phyloP scores from a whole-genome alignment of 2,329 filamentous ascomycete genomes.

The Rhexocercosporidium sp. region DNA sequence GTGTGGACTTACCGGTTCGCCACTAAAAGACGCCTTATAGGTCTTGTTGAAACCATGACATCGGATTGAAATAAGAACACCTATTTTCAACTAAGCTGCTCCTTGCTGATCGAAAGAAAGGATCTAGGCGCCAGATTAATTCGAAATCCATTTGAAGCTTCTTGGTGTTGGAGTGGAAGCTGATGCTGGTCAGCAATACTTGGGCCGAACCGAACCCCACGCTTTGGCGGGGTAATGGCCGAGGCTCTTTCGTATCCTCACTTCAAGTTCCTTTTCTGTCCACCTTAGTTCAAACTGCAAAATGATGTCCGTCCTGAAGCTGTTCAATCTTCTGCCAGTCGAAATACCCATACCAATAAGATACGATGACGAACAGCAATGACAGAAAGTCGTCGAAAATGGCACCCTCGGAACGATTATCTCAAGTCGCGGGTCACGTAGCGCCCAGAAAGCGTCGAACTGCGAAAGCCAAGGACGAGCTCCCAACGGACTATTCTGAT shows the following conservation, averaged over 20 bases:
- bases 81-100: neutral
- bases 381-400: conserved; percentile 19
- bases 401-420: conserved; percentile 43
- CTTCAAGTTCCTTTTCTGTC: neutral
- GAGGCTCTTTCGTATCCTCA: conserved; percentile 10
- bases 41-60: conserved; percentile 27
- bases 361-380: conserved; percentile 24
- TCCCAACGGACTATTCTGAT: conserved; percentile 67
- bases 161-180: neutral
- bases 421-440: conserved; percentile 41
- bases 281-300: neutral
- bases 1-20: conserved; percentile 52
- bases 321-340: neutral
- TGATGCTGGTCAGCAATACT: neutral
- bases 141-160: neutral
- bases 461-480: conserved; percentile 44
- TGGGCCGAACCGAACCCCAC: conserved; percentile 11
- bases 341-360: neutral
- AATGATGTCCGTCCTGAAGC: neutral
- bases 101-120: neutral
- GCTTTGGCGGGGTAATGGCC: conserved; percentile 17
- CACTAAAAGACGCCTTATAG: conserved; percentile 56
- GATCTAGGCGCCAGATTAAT: neutral
- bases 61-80: neutral
- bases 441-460: conserved; percentile 35